Evolutionary conservation across 768 basidiomycete genomes (phyloP).

Genomic region (Panus rudis): DNA sequence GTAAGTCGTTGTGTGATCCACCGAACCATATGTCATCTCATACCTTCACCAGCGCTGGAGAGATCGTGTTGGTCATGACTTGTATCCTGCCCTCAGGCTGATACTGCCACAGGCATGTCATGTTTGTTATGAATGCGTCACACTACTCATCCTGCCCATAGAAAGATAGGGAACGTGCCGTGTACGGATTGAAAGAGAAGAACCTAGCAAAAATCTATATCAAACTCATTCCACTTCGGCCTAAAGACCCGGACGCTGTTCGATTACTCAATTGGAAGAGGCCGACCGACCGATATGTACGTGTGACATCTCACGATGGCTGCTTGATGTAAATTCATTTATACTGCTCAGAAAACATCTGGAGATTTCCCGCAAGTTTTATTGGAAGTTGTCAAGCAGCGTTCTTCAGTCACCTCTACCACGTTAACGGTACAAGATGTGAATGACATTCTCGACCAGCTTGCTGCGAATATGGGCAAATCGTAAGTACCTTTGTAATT

Average conservation of each 20-base stretch:
- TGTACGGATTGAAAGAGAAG: constrained; percentile 94
- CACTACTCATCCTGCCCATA: constrained; percentile 28
- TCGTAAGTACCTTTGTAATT: constrained; percentile 41
- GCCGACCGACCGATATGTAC: constrained; percentile 60
- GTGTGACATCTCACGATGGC: constrained; percentile 18
- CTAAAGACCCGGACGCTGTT: constrained; percentile 72
- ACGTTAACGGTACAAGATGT: constrained; percentile 75
- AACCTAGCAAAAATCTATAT: constrained; percentile 91
- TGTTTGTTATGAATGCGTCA: not conserved
- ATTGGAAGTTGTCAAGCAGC: constrained; percentile 79
- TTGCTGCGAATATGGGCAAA: constrained; percentile 67
- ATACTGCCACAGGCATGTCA: constrained; percentile 76
- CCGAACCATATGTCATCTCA: no score
- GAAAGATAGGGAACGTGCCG: constrained; percentile 91
- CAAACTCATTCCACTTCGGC: constrained; percentile 78
- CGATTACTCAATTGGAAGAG: constrained; percentile 88
- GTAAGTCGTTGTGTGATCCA: constrained; percentile 38
- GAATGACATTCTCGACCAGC: constrained; percentile 73
- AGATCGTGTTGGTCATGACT: constrained; percentile 73
- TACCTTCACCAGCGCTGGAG: constrained; percentile 65
- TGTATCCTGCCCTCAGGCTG: constrained; percentile 86
- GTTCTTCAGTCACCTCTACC: constrained; percentile 73
- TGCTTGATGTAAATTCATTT: not conserved
- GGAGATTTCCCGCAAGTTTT: constrained; percentile 88
- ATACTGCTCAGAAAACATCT: constrained; percentile 58